Evolutionary conservation across 2,329 filamentous ascomycete genomes (phyloP).

Genomic region (Phyllosticta citriasiana): DNA sequence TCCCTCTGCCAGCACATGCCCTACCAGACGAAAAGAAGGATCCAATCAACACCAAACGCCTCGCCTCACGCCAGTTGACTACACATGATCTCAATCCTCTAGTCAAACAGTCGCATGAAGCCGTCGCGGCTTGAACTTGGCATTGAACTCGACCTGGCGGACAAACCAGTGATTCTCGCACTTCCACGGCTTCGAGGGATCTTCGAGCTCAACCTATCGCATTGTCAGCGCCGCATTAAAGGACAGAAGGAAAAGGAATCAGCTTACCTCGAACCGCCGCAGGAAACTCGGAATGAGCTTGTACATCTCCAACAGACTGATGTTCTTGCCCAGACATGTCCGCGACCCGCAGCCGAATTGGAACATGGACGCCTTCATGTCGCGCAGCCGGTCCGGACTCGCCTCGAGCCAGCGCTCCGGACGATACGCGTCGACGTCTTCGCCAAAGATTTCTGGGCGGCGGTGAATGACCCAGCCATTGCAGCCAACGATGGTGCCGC

Average conservation of each 20-base stretch:
- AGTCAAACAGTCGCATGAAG: slow-evolving; percentile 3
- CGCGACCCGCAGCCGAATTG: slow-evolving; percentile 63
- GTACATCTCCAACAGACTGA: slow-evolving; percentile 40
- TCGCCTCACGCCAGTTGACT: not conserved
- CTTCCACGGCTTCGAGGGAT: slow-evolving; percentile 32
- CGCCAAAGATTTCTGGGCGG: slow-evolving; percentile 56
- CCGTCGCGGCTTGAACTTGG: slow-evolving; percentile 27
- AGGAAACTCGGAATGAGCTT: slow-evolving; percentile 48
- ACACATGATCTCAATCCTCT: not conserved
- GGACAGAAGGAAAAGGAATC: not conserved
- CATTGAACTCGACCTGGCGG: slow-evolving; percentile 35
- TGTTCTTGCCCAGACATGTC: slow-evolving; percentile 55
- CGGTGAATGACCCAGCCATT: slow-evolving; percentile 68
- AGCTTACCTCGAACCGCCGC: slow-evolving; percentile 50
- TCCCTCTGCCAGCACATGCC: too few species aligned
- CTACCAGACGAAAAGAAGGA: too few species aligned
- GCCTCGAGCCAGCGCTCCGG: slow-evolving; percentile 58
- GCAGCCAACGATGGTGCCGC: slow-evolving; percentile 64
- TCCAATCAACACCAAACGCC: not conserved
- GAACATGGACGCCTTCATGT: slow-evolving; percentile 61
- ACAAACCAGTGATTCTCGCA: slow-evolving; percentile 48
- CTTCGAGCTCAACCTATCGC: slow-evolving; percentile 30
- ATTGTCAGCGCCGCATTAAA: slow-evolving; percentile 8
- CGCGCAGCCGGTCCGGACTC: slow-evolving; percentile 46
- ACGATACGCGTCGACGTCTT: slow-evolving; percentile 53